A percentile compares a stretch with the other conserved stretches of the same genome.
phyloP scores from a whole-genome alignment of 208 protist species.

The Trypanosoma rangeli region DNA sequence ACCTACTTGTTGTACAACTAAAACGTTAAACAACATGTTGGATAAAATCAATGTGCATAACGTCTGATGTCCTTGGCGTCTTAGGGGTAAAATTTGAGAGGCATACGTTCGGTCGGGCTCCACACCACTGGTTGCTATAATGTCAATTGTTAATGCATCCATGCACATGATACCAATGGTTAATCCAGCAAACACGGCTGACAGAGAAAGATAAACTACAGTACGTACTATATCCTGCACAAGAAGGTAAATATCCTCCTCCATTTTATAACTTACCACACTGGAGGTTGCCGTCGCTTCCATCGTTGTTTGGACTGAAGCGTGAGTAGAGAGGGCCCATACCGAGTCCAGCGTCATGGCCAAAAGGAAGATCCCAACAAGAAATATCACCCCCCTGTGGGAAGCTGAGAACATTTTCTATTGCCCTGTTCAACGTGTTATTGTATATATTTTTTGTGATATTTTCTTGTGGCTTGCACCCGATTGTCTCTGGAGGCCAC shows the following conservation, averaged over 20 bases:
- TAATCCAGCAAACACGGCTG: slow-evolving; percentile 85
- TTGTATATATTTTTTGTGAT: neutral
- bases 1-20: slow-evolving; percentile 82
- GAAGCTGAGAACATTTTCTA: neutral
- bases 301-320: neutral
- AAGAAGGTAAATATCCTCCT: slow-evolving; percentile 66
- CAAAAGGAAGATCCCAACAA: neutral
- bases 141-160: slow-evolving; percentile 84
- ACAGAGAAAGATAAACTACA: slow-evolving; percentile 67
- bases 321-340: neutral
- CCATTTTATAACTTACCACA: neutral
- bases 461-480: neutral
- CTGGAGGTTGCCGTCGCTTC: neutral
- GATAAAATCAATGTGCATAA: slow-evolving; percentile 86
- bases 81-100: slow-evolving; percentile 70
- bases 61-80: slow-evolving; percentile 78
- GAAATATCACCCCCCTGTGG: neutral
- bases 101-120: slow-evolving; percentile 79
- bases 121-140: slow-evolving; percentile 84
- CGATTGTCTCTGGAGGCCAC: neutral
- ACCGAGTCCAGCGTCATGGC: neutral
- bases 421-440: neutral
- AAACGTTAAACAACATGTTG: slow-evolving; percentile 88
- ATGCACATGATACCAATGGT: slow-evolving; percentile 91
- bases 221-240: slow-evolving; percentile 44